Conservation (phyloP, 1,284 basidiomycete species). For the Cystobasidium slooffiae region DNA sequence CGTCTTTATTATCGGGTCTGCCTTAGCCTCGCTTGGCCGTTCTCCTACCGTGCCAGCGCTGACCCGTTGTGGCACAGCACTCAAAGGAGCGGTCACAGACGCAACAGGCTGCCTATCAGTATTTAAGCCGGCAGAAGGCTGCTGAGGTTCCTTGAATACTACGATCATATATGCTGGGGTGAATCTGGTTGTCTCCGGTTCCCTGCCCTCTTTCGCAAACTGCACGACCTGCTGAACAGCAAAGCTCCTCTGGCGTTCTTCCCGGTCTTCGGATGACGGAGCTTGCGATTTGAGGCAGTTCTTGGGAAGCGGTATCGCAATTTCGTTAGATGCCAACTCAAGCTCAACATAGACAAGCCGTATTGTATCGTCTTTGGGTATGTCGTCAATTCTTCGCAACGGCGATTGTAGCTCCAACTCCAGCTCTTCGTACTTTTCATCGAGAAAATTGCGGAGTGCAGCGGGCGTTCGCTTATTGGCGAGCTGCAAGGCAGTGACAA, state of each 20-base stretch:
- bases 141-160: not conserved
- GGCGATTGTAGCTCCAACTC: constrained; percentile 8
- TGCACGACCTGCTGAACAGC: constrained; percentile 4
- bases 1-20: not conserved
- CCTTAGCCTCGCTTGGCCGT: not conserved
- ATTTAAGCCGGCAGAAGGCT: not conserved
- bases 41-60: not conserved
- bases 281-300: not conserved
- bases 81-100: not conserved
- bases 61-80: not conserved
- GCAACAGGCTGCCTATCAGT: not conserved
- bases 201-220: constrained; percentile 7
- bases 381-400: constrained; percentile 13
- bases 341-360: constrained; percentile 15
- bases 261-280: not conserved
- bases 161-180: constrained; percentile 16
- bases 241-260: constrained; percentile 1
- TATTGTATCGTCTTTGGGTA: not conserved
- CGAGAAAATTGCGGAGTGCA: constrained; percentile 8
- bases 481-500: not conserved
- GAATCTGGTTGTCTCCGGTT: constrained; percentile 15
- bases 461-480: not conserved
- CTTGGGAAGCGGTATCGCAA: not conserved
- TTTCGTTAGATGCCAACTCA: not conserved
- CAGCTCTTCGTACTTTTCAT: constrained; percentile 27